Base-by-base conservation (phyloP, 768 basidiomycete genomes). In the Tricholoma sp. region DNA sequence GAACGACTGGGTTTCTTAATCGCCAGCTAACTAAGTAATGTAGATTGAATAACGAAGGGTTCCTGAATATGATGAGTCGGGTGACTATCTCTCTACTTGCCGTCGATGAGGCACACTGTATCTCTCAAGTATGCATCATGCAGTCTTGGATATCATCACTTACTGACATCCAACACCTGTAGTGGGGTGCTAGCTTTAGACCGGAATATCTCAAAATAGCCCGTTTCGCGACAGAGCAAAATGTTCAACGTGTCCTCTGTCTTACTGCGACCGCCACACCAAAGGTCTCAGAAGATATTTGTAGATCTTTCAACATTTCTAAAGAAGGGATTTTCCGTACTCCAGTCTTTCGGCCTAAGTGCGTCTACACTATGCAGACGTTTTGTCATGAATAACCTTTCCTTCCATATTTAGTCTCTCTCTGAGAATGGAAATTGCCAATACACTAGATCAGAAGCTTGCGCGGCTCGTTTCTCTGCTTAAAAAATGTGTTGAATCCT, bases 71-170 rank as follows among this genome's bases (percentile, higher is more conserved):
- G 72, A 77, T 82, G 69, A 57, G 61, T 7, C 62, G 65, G 10
- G 72, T 77, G 33, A 71, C 69, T 39, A 75, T 81, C 9, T 72
- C 76, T 1, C 65, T 82, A 0, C 67, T 81, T 1, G 79, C 80
- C 0, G 74, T 81, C 0, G 79, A 81, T 51, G 78, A 80, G 60
- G 75, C 77, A 1, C 78, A 80, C 54, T 79, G 79, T 59, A 74
- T 77, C 33, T 76, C 75, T 0, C 74, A 76, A 64, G 74, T 74
- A 34, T 36, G 59, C 36, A 18, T 17, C n/a, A 4, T 5, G 13
- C 29, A 10, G 11, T 18, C 7, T 41, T 52, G 3, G 11, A 13
- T 44, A 31, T 32, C 32, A 7, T 17, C n/a, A 11, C 36, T 42
- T 49, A 24, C 15, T 52, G 29, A 36, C 34, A 17, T 29, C 1